phyloP scores from a whole-genome alignment of 202 grass and related monocot genomes.

The Panicum hallii region DNA sequence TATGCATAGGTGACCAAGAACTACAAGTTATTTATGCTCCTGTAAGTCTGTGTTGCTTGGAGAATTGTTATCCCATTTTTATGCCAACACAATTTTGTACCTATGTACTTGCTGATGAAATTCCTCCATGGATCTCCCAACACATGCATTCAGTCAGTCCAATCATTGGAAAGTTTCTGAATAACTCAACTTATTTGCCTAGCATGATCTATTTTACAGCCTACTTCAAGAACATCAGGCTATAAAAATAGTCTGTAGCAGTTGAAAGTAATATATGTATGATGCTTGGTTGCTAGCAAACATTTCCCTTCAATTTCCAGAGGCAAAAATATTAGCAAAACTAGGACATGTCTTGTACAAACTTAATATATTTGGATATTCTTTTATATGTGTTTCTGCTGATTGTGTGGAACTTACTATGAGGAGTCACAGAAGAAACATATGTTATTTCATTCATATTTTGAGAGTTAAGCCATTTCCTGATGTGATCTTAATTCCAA shows the following conservation, averaged over 20 bases:
- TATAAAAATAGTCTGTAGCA: slow-evolving; percentile 11
- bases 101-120: not conserved
- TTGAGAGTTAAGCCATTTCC: slow-evolving; percentile 5
- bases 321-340: slow-evolving; percentile 24
- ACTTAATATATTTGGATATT: not conserved
- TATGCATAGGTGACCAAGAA: slow-evolving; percentile 75
- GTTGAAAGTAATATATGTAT: slow-evolving; percentile 2
- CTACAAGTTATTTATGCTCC: slow-evolving; percentile 81
- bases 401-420: not conserved
- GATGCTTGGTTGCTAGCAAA: slow-evolving; percentile 5
- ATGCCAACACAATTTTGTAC: slow-evolving; percentile 1
- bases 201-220: slow-evolving; percentile 5
- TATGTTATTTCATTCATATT: slow-evolving; percentile 5
- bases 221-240: not conserved
- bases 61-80: not conserved
- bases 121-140: not conserved
- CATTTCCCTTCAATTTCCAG: slow-evolving; percentile 1
- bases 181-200: not conserved
- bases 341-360: not conserved
- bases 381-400: slow-evolving; percentile 23
- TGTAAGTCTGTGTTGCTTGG: slow-evolving; percentile 57
- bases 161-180: slow-evolving; percentile 9
- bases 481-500: slow-evolving; percentile 27
- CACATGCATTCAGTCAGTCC: slow-evolving; percentile 9
- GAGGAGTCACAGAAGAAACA: not conserved